Evolutionary conservation across 2,329 filamentous ascomycete genomes (phyloP), one percentile per base, ranked within the genome.

Genomic region (Sarocladium oryzae): DNA sequence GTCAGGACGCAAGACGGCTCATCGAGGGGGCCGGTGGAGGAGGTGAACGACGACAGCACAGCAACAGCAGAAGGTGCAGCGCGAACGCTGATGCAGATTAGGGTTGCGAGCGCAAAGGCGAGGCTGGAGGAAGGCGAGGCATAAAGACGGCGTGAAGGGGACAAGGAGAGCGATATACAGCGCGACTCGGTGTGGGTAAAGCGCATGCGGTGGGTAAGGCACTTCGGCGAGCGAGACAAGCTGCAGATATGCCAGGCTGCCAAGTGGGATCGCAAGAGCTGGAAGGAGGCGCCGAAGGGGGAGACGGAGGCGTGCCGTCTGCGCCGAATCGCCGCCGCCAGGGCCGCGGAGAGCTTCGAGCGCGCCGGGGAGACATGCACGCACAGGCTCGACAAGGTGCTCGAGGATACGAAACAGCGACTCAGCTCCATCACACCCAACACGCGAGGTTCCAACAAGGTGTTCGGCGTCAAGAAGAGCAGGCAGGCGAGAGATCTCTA

Each of bases 401-500:
- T 24, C 15, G 24, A 21, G 40, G 40, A 45, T 18, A 45, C n/a
- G n/a, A 18, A 21, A n/a, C 40, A 45, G 40, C 13, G 24, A 24
- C 40, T 45, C 13, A n/a, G 21, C n/a, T n/a, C 16, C 23, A 45
- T 45, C 24, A 45, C 40, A 24, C 16, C 40, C 10, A 24, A 21
- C 18, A 20, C 16, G 15, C 21, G 16, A 30, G 28, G 28, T 21
- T 21, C 15, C 13, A 24, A 24, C n/a, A 24, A 21, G 40, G 16
- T 24, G 21, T 45, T 45, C 23, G 40, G 40, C 23, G 16, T n/a
- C 13, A 24, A 18, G n/a, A 24, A 24, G 16, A 45, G 13, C 15
- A 24, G 24, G 40, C 15, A n/a, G 40, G 18, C 40, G 40, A 45
- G 18, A 20, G 13, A 24, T 24, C 41, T 43, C 20, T 51, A 51